Percentiles rank a stretch among this genome's conserved stretches.
These are phyloP conservation scores for Phyllosticta ampelicida DNA, from an alignment of 2,329 filamentous ascomycete species.

Conservation along the genomic window DNA sequence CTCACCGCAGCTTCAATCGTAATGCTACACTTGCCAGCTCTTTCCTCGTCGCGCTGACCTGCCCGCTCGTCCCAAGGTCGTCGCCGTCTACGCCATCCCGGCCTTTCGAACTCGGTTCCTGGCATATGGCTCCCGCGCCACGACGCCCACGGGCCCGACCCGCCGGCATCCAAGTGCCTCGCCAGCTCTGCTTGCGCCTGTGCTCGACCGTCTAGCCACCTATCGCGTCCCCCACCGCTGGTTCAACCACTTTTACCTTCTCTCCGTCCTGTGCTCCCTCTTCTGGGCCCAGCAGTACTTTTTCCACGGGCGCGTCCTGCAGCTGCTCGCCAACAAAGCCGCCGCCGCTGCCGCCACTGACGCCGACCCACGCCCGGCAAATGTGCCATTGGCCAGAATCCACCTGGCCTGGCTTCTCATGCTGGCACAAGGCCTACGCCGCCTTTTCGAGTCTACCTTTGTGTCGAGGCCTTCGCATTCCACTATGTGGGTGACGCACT, in stretches of 20 bases:
- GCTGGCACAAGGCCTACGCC: conserved; percentile 60
- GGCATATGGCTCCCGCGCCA: conserved; percentile 47
- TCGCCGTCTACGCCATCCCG: conserved; percentile 41
- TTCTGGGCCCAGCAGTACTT: conserved; percentile 64
- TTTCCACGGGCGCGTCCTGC: conserved; percentile 33
- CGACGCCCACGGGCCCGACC: neutral
- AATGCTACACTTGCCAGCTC: conserved; percentile 19
- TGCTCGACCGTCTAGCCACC: conserved; percentile 42
- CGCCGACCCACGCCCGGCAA: conserved; percentile 24
- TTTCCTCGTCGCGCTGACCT: neutral
- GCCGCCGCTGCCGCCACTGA: no score
- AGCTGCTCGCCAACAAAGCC: conserved; percentile 37
- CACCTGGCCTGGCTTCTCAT: conserved; percentile 66
- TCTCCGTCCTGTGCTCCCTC: conserved; percentile 56
- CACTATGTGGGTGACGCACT: conserved; percentile 79
- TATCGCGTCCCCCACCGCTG: conserved; percentile 72
- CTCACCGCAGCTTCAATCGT: conserved; percentile 30
- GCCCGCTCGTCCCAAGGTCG: conserved; percentile 25
- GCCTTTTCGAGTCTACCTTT: conserved; percentile 60
- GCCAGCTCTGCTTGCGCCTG: neutral
- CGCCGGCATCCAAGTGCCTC: neutral
- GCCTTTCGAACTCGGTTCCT: conserved; percentile 46
- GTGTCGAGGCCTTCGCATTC: conserved; percentile 48
- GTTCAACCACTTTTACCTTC: conserved; percentile 80
- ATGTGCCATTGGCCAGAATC: conserved; percentile 43